Base-by-base conservation (phyloP, 1,284 basidiomycete species). In the Cutaneotrichosporon sp. region DNA sequence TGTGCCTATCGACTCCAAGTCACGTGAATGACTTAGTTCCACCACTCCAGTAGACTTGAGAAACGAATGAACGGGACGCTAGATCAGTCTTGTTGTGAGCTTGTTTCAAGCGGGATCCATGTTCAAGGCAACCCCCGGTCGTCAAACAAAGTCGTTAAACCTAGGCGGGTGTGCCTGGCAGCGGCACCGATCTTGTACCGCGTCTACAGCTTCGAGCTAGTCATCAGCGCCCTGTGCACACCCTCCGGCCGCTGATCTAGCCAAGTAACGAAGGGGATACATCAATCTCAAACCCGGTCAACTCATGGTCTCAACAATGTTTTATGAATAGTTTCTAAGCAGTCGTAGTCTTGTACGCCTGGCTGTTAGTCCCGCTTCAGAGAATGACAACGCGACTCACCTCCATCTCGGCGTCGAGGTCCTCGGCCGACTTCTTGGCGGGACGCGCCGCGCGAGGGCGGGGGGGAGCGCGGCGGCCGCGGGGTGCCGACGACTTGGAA, bases 341-440 rank as follows among this genome's bases (percentile, higher is more conserved):
- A 14, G 59, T 51, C 38, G 72, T 71, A 22, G 73, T 66, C 63
- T 76, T 76, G 69, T 76, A 77, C 16, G 73, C 72, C 76, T 77
- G 62, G 31, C 16, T 36, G 38, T 61, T 40, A 55, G 40, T 9
- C 40, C 13, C 8, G 1, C 18, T 46, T 7, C 30, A 13, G 9
- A 31, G 22, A 16, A 11, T 26, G 50, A 26, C 13, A 4, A 9
- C 6, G 53, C 36, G 8, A 91, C 92, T 86, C 89, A 89, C 78
- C 70, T 76, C 81, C 85, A 85, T 89, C 88, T 85, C 85, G 56
- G 84, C 89, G 83, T 79, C 86, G 69, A 82, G 84, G 76, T 81
- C 84, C 79, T 84, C 85, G 49, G 82, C 81, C 34, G 83, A 83
- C 80, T 85, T 85, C 71, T 81, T 79, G 31, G 83, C 81, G 34